Evolutionary conservation across 2,329 filamentous ascomycete species (phyloP), one percentile per base, ranked within the genome.

Genomic region (Epichloe sylvatica): DNA sequence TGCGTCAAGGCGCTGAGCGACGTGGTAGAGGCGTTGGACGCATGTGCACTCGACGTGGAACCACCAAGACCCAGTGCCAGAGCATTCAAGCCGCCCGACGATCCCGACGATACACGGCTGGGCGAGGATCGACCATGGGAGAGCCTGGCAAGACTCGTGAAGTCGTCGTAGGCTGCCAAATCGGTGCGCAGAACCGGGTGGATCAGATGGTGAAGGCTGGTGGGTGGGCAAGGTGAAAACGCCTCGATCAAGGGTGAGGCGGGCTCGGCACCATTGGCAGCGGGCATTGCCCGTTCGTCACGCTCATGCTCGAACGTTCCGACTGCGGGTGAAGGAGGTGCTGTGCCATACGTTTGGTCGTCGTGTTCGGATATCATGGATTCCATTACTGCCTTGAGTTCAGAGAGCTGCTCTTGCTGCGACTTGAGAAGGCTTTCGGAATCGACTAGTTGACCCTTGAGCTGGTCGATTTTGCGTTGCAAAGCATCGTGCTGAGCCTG

Each of bases 301-400:
- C 77, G 72, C 50, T 68, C 70, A 37, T 66, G 59, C 49, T 94
- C 87, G 51, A 84, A 79, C 55, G 80, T 84, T 62, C 78, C 80
- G 46, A 84, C 71, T 8, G 81, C 83, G 1, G 91, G 90, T 1
- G 91, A 95, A 0, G 87, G 87, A 2, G 89, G 89, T 8, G 85
- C 78, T 9, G 86, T 85, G n/a, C 80, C 76, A 50, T 78, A 78
- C 42, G 75, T 80, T 56, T 78, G 75, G 56, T 94, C 85, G 56
- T 92, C 86, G 52, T 75, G 77, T 56, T 87, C 80, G 12, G 78
- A 73, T 23, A 75, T 78, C 80, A 96, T 86, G 58, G 84, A 82
- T 67, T 95, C 89, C 81, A 98, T 87, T 54, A 96, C 88, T 19
- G 78, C 74, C 67, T 98, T 98, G 54, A 98, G 78, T 65, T 97